Percentiles rank a stretch among this genome's conserved stretches.
Evolutionary conservation across 805 yeast species (phyloP).

Genomic region (Wickerhamiella alocasiicola): DNA sequence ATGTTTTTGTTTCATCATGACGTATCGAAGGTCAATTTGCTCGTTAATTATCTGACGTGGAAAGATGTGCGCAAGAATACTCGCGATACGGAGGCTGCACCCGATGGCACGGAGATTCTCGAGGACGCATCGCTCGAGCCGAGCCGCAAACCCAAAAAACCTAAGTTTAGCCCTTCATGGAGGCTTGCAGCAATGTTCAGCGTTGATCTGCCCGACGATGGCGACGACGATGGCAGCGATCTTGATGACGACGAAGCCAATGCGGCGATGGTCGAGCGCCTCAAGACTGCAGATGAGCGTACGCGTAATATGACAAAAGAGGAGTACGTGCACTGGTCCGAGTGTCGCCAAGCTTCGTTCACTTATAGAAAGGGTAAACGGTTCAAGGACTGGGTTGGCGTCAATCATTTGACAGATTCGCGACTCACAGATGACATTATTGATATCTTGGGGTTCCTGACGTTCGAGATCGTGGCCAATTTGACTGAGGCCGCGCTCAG

Average conservation of each 20-base stretch:
- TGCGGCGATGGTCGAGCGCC: constrained; percentile 80
- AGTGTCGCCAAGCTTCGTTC: constrained; percentile 93
- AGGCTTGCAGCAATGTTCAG: constrained; percentile 86
- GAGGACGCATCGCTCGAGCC: constrained; percentile 31
- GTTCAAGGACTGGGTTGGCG: constrained; percentile 93
- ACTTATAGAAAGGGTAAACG: constrained; percentile 90
- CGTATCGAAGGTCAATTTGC: constrained; percentile 80
- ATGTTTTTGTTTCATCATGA: constrained; percentile 88
- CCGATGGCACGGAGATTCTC: constrained; percentile 40
- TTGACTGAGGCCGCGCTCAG: constrained; percentile 83
- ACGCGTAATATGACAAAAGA: constrained; percentile 90
- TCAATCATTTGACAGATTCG: constrained; percentile 69
- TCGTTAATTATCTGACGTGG: constrained; percentile 89
- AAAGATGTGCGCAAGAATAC: constrained; percentile 86
- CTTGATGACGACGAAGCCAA: constrained; percentile 69
- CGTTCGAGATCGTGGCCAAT: constrained; percentile 93
- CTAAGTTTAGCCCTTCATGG: constrained; percentile 84
- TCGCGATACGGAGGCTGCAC: constrained; percentile 48
- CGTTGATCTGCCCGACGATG: constrained; percentile 39
- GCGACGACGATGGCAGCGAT: constrained; percentile 28
- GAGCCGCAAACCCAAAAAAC: constrained; percentile 46
- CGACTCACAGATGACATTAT: constrained; percentile 93
- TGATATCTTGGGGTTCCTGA: constrained; percentile 86
- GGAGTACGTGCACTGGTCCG: constrained; percentile 98
- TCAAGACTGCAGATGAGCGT: constrained; percentile 87